Base-by-base conservation (phyloP, 495 filamentous ascomycete genomes). In the Lasiosphaeriaceae sp. region DNA sequence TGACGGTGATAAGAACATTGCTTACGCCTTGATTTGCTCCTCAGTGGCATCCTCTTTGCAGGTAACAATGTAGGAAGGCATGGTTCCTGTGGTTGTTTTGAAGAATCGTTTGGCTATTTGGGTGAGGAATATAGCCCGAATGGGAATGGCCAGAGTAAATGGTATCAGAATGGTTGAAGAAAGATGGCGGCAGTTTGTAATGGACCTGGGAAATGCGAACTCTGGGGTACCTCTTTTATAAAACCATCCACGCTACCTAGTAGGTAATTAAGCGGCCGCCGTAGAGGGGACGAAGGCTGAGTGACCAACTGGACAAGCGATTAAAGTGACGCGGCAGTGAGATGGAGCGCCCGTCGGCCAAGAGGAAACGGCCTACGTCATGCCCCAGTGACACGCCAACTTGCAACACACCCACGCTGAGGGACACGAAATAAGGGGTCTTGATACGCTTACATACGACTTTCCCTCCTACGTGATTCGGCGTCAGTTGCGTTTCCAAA, bases 31-130 rank as follows among this genome's bases (percentile, higher is more conserved):
- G 37, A 95, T 73, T 61, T 93, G 75, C 31, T 80, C 80, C 9
- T 71, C 56, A 51, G 78, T 77, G 51, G 84, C 81, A 50, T 80
- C 77, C 1, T 83, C 71, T 74, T 93, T 95, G 62, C 89, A 76
- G 58, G 91, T 92, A 55, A 96, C 87, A 66, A 89, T 90, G 78
- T 81, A 86, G 60, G 84, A 78, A 80, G 86, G 81, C 86, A 90
- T 89, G 57, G 64, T 84, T 68, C 55, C 47, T n/a, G 55, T 23
- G 44, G 37, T 12, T 20, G 37, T 12, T 20, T 34, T 31, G 29
- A 39, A 52, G 31, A 23, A 43, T 29, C n/a, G 50, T 4, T 52
- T 17, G 34, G 14, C 12, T 24, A 4, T 19, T 12, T 52, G 50
- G 19, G 31, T 39, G 34, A 29, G 3, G 24, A 35, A 29, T 50